Percentiles rank a stretch among this genome's conserved stretches.
Conservation (phyloP, 2,329 filamentous ascomycete genomes). For the Epichloe baconii region DNA sequence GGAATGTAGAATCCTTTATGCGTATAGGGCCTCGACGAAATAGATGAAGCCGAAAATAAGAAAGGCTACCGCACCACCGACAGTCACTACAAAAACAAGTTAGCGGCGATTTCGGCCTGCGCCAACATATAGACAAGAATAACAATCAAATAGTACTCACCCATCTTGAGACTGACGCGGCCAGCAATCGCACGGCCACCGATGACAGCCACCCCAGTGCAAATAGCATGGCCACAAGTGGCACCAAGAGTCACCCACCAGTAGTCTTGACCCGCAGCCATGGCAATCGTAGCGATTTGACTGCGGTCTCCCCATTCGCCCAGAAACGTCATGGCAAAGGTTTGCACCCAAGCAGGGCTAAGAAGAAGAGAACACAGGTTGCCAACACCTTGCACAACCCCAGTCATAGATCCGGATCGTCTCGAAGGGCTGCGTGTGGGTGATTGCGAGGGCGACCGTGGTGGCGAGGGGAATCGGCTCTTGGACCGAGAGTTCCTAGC, state of each 20-base stretch:
- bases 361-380: constrained; percentile 82
- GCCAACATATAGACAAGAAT: not conserved
- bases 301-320: constrained; percentile 97
- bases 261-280: constrained; percentile 96
- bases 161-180: constrained; percentile 85
- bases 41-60: constrained; percentile 88
- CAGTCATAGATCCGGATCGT: constrained; percentile 23
- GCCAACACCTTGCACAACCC: constrained; percentile 50
- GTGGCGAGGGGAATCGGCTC: constrained; percentile 66
- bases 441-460: constrained; percentile 61
- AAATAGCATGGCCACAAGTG: constrained; percentile 72
- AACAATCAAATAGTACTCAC: constrained; percentile 42
- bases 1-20: constrained; percentile 15
- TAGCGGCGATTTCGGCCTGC: not conserved
- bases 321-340: constrained; percentile 96
- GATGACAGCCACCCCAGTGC: constrained; percentile 82
- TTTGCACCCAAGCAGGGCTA: constrained; percentile 96
- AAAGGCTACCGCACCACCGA: constrained; percentile 85
- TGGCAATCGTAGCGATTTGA: constrained; percentile 96
- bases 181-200: constrained; percentile 88
- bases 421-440: constrained; percentile 48
- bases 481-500: constrained; percentile 58
- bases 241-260: constrained; percentile 96
- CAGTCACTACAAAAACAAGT: constrained; percentile 50
- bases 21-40: constrained; percentile 63